phyloP scores from a whole-genome alignment of 73 alveolate species.

The Paramecium pentaurelia region DNA sequence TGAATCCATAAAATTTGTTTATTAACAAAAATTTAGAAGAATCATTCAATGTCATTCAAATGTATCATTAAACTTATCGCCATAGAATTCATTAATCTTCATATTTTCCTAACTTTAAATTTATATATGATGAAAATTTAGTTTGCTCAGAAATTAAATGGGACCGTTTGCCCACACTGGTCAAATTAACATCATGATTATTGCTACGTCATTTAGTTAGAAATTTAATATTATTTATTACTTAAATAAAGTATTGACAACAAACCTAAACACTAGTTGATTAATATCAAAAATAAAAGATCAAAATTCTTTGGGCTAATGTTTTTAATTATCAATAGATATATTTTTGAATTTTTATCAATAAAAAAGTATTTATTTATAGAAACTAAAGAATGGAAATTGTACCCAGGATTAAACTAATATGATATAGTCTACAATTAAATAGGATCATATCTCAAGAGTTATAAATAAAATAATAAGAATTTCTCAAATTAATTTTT shows the following conservation, averaged over 20 bases:
- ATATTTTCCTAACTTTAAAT: background rate
- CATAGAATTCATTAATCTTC: background rate
- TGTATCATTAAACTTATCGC: background rate
- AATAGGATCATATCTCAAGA: too few species aligned
- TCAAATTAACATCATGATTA: background rate
- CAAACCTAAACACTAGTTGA: background rate
- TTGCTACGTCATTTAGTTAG: background rate
- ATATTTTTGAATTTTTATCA: too few species aligned
- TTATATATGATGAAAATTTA: background rate
- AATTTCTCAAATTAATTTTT: too few species aligned
- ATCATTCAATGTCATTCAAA: background rate
- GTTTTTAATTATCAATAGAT: too few species aligned
- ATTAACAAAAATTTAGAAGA: background rate
- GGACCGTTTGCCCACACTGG: background rate
- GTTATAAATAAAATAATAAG: too few species aligned
- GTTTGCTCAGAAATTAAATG: background rate
- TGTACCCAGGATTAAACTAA: too few species aligned
- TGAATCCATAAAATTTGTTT: background rate
- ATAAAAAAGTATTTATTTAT: too few species aligned
- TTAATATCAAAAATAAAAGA: too few species aligned
- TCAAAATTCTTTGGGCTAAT: too few species aligned
- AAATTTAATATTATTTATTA: background rate
- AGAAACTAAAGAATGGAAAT: too few species aligned
- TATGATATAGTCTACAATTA: too few species aligned
- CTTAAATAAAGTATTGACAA: background rate